Percentiles rank a stretch among this genome's conserved stretches.
phyloP scores from a whole-genome alignment of 768 basidiomycete genomes.

The Suillus spraguei region DNA sequence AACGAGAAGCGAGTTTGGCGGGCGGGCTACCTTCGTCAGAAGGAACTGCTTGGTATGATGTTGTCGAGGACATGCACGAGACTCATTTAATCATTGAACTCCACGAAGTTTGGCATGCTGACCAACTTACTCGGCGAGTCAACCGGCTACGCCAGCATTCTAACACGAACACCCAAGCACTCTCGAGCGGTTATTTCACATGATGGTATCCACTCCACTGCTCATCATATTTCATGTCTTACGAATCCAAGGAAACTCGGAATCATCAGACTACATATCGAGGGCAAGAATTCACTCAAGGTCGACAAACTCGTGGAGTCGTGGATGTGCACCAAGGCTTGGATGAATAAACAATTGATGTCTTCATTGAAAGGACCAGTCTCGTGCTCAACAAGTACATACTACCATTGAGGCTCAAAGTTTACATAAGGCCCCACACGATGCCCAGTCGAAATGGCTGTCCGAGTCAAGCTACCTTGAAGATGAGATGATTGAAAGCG shows the following conservation, averaged over 20 bases:
- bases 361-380: not conserved
- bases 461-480: not conserved
- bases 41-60: conserved; percentile 22
- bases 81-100: not conserved
- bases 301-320: not conserved
- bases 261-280: not conserved
- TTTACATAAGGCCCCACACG: not conserved
- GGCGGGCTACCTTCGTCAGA: conserved; percentile 20
- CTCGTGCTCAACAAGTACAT: not conserved
- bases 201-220: not conserved
- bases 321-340: not conserved
- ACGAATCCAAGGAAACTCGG: conserved; percentile 7
- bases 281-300: not conserved
- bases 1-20: conserved; percentile 26
- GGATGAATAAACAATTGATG: not conserved
- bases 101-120: conserved; percentile 8
- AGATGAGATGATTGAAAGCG: not conserved
- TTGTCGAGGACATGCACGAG: conserved; percentile 23
- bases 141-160: conserved; percentile 5
- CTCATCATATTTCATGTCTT: not conserved
- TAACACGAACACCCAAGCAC: not conserved
- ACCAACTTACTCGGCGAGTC: conserved; percentile 1
- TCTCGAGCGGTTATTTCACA: not conserved
- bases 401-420: not conserved
- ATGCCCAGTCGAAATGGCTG: not conserved